These are phyloP conservation scores for Trichoderma sp. DNA, from an alignment of 2,329 filamentous ascomycete genomes.

Conservation along the genomic window DNA sequence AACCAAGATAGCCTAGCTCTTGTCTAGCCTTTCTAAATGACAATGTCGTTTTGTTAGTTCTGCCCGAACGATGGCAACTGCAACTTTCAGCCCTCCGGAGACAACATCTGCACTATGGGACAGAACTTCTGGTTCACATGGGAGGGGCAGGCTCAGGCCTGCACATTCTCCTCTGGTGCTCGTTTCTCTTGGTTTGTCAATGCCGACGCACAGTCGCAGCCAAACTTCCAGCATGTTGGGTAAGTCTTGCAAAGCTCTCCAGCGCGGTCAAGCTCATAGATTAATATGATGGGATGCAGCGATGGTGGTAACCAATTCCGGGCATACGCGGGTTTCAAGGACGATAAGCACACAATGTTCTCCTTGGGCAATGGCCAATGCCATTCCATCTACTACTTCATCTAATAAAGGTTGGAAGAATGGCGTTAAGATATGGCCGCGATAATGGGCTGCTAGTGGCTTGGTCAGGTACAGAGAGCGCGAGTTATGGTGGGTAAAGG, in stretches of 20 bases:
- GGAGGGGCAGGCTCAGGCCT: constrained; percentile 4
- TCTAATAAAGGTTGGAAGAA: not conserved
- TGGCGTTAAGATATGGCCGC: too few relatives aligned
- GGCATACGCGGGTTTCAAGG: constrained; percentile 10
- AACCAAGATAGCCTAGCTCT: not conserved
- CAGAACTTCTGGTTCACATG: constrained; percentile 1
- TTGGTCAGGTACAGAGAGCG: too few relatives aligned
- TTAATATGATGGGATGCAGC: not conserved
- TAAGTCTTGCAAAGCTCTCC: constrained; percentile 3
- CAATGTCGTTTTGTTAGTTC: not conserved
- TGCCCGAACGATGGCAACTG: not conserved
- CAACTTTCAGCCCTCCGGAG: not conserved
- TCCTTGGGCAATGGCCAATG: not conserved
- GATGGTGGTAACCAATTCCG: constrained; percentile 15
- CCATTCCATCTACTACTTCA: constrained; percentile 12
- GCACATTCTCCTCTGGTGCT: constrained; percentile 1
- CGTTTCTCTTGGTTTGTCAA: not conserved
- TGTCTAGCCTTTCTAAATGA: not conserved
- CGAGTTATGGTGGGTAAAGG: too few relatives aligned
- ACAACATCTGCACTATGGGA: constrained; percentile 9
- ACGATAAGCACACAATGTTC: constrained; percentile 7
- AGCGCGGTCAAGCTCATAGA: not conserved
- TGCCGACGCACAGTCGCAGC: constrained; percentile 1
- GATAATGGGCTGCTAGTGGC: too few relatives aligned
- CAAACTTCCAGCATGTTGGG: constrained; percentile 2